phyloP scores from a whole-genome alignment of 2,329 filamentous ascomycete genomes.

The Paraconiothyrium brasiliense region DNA sequence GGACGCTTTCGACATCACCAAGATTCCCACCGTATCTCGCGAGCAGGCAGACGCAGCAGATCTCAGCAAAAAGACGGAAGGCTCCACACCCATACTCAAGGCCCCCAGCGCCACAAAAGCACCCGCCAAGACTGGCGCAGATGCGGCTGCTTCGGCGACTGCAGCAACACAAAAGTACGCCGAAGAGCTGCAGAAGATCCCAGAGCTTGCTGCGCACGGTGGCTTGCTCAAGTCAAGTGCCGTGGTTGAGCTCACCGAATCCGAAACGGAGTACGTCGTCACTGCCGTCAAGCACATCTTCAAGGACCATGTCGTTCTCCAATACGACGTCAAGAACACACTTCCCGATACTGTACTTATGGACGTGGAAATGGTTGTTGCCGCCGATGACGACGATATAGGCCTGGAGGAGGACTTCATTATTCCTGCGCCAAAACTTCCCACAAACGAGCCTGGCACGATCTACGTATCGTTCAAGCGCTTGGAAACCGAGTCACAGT shows the following conservation, averaged over 20 bases:
- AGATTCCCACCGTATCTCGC: constrained; percentile 90
- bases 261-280: constrained; percentile 97
- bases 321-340: constrained; percentile 98
- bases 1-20: constrained; percentile 86
- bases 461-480: constrained; percentile 97
- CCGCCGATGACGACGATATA: constrained; percentile 81
- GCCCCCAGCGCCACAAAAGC: constrained; percentile 86
- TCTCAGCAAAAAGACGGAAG: constrained; percentile 95
- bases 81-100: constrained; percentile 91
- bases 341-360: constrained; percentile 74
- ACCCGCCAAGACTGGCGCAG: constrained; percentile 71
- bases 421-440: constrained; percentile 83
- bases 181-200: constrained; percentile 85
- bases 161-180: constrained; percentile 89
- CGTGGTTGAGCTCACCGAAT: constrained; percentile 89
- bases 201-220: constrained; percentile 90
- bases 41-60: constrained; percentile 97
- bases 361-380: constrained; percentile 72
- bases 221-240: constrained; percentile 89
- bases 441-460: constrained; percentile 86
- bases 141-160: constrained; percentile 78
- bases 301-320: constrained; percentile 94
- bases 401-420: constrained; percentile 85
- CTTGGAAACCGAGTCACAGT: constrained; percentile 75
- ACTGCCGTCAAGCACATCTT: constrained; percentile 95